These are phyloP conservation scores for Cyathus striatus DNA, from an alignment of 768 basidiomycete genomes.

Conservation along the genomic window DNA sequence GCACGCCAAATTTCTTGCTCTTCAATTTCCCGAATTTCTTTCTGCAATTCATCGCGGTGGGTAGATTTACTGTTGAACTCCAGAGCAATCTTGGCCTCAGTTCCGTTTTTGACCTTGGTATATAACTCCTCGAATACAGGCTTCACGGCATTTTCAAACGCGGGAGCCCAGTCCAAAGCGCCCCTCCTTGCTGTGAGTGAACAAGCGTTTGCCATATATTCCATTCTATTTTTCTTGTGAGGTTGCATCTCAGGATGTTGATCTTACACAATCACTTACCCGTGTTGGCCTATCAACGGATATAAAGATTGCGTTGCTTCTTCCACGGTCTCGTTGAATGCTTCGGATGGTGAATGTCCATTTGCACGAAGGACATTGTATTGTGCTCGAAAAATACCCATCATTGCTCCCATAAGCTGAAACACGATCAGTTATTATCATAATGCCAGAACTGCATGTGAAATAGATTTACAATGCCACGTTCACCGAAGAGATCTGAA, in stretches of 20 bases:
- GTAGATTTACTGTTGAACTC: conserved; percentile 92
- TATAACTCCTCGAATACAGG: conserved; percentile 96
- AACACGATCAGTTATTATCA: conserved; percentile 1
- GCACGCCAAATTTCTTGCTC: conserved; percentile 99
- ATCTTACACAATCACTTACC: conserved; percentile 43
- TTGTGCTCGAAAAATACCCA: conserved; percentile 98
- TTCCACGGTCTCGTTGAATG: conserved; percentile 99
- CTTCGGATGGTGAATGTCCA: conserved; percentile 95
- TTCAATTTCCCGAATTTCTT: conserved; percentile 91
- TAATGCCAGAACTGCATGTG: conserved; percentile 58
- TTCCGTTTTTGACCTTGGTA: conserved; percentile 89
- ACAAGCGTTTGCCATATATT: conserved; percentile 99
- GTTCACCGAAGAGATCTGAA: conserved; percentile 99
- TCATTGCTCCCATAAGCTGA: conserved; percentile 43
- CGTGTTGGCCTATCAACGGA: conserved; percentile 93
- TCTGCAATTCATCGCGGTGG: conserved; percentile 89
- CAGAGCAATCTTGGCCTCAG: conserved; percentile 94
- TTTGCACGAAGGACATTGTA: conserved; percentile 97
- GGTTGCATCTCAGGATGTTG: background rate
- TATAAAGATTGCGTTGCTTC: conserved; percentile 98
- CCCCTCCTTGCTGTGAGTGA: conserved; percentile 98
- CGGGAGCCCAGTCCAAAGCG: conserved; percentile 97
- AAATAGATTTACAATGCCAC: conserved; percentile 99
- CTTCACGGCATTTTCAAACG: conserved; percentile 91
- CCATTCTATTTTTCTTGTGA: conserved; percentile 56